Conservation (phyloP, 2,329 filamentous ascomycete genomes). For the Fusarium sp. region DNA sequence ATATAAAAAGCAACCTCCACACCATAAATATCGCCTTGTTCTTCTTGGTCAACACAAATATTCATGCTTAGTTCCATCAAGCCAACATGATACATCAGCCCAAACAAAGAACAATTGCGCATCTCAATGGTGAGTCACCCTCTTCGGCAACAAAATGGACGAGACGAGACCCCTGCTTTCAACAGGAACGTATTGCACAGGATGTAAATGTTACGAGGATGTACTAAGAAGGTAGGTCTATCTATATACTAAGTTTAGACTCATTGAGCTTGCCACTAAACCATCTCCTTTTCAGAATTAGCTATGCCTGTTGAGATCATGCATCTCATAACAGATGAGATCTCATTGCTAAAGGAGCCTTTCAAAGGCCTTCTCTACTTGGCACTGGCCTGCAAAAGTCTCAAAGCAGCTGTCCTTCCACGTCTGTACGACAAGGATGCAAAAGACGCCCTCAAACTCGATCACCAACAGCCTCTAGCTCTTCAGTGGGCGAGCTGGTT, state of each 20-base stretch:
- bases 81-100: neutral
- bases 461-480: constrained; percentile 5
- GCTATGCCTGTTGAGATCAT: constrained; percentile 21
- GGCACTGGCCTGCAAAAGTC: constrained; percentile 4
- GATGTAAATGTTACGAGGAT: neutral
- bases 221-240: neutral
- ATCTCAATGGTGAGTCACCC: neutral
- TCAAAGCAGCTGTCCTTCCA: constrained; percentile 3
- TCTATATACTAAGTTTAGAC: neutral
- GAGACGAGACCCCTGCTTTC: neutral
- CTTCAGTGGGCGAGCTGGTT: constrained; percentile 33
- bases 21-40: neutral
- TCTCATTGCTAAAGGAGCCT: neutral
- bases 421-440: constrained; percentile 18
- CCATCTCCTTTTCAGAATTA: neutral
- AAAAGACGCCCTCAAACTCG: neutral
- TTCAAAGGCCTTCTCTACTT: constrained; percentile 8
- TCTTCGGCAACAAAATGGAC: neutral
- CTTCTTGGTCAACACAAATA: neutral
- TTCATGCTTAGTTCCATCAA: neutral
- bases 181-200: neutral
- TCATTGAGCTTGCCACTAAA: neutral
- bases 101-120: neutral
- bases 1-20: neutral
- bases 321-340: constrained; percentile 11